Percentiles rank a stretch among this genome's conserved stretches.
Evolutionary conservation across 805 yeast species (phyloP).

Genomic region (Lipomyces oligophaga): DNA sequence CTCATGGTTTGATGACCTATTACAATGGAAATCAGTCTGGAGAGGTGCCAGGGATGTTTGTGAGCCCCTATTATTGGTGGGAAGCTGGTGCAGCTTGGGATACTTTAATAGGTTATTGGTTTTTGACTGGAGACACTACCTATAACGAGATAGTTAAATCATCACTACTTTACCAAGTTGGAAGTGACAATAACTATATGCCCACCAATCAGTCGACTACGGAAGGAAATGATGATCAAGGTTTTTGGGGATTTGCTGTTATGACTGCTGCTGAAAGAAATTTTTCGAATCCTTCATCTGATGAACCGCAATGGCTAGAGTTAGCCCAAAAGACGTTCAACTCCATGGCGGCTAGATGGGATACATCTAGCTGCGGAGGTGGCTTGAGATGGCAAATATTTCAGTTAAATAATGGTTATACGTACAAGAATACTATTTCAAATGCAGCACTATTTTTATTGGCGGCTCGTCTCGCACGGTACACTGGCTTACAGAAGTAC

Average conservation of each 20-base stretch:
- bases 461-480: constrained; percentile 79
- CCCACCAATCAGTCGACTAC: constrained; percentile 86
- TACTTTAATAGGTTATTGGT: constrained; percentile 72
- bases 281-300: constrained; percentile 62
- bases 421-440: constrained; percentile 83
- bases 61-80: constrained; percentile 95
- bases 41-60: constrained; percentile 81
- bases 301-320: constrained; percentile 70
- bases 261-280: constrained; percentile 89
- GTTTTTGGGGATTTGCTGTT: constrained; percentile 91
- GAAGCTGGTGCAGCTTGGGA: constrained; percentile 86
- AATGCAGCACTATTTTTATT: constrained; percentile 77
- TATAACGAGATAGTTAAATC: constrained; percentile 55
- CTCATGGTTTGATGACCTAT: constrained; percentile 64
- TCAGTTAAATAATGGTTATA: constrained; percentile 89
- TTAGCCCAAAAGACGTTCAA: constrained; percentile 87
- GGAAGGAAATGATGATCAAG: constrained; percentile 98
- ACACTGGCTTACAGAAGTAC: constrained; percentile 66
- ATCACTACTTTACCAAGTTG: constrained; percentile 70
- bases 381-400: constrained; percentile 97
- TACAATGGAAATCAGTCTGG: constrained; percentile 64
- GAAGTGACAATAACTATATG: constrained; percentile 69
- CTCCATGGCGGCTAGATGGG: constrained; percentile 90
- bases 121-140: constrained; percentile 63
- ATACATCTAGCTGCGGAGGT: constrained; percentile 64